Evolutionary conservation across 495 filamentous ascomycete species (phyloP), one percentile per base, ranked within the genome.

Genomic region (Lasiosphaeris hirsuta): DNA sequence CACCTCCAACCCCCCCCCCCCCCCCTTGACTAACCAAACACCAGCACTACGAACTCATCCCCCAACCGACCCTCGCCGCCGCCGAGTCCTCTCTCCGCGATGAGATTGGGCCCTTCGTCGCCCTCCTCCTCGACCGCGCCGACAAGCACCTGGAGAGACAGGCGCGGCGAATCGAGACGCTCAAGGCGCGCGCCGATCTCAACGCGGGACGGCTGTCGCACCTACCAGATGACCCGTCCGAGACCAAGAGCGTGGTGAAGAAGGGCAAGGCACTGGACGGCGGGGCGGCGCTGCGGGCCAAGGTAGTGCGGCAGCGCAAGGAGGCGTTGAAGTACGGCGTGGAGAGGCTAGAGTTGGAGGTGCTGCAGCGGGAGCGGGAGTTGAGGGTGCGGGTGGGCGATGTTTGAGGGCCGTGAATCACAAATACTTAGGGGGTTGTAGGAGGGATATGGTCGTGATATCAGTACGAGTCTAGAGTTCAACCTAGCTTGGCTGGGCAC

Each of bases 1-100:
- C 44, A 33, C 53, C 10, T 17, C 51, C n/a, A 23, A 4, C 44
- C 14, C 35, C 8, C 9, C 43, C n/a, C 14, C 14, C 1, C 37
- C 17, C 34, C 36, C 53, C 18, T 38, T 17, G 36, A 13, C 17
- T 7, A 15, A 34, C 35, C 37, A 52, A 58, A 1, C 19, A 8
- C 14, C 50, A 78, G 71, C 77, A 79, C 68, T 79, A 80, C 73
- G 77, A 80, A 56, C 67, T 80, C 0, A 78, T 80, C 62, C 77
- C 77, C 7, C 76, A 79, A 52, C 70, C 73, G 4, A 76, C 76
- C 43, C 72, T 80, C 55, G 72, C 73, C 40, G 66, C 69, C 5
- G 77, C 77, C 58, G 77, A 80, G 39, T 51, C 74, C 54, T 79
- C 77, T 6, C 70, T 80, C 10, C 76, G 75, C 59, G 75, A 78